Conservation (phyloP, 2,329 filamentous ascomycete species). For the Diaporthe sp. region DNA sequence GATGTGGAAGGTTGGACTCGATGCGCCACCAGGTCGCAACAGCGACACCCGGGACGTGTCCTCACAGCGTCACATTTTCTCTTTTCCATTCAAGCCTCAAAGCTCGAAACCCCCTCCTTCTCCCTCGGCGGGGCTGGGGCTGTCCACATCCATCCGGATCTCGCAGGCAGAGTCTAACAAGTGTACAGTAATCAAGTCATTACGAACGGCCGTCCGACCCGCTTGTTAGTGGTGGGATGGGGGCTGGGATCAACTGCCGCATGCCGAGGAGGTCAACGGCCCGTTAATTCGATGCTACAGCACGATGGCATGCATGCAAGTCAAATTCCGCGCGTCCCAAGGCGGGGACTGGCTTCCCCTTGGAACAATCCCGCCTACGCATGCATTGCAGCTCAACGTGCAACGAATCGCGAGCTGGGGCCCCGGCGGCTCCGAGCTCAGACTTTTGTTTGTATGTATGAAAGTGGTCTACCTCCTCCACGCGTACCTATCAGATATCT, state of each 20-base stretch:
- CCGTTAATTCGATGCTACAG: conserved; percentile 27
- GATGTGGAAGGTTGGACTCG: conserved; percentile 15
- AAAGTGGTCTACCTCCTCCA: background rate
- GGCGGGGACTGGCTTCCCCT: background rate
- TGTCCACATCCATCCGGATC: background rate
- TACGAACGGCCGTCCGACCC: background rate
- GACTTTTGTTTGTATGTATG: background rate
- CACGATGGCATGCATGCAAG: conserved; percentile 19
- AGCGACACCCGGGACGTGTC: background rate
- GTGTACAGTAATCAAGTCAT: background rate
- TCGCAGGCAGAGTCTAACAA: background rate
- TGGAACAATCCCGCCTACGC: background rate
- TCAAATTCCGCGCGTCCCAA: conserved; percentile 8
- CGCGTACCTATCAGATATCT: background rate
- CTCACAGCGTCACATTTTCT: conserved; percentile 1
- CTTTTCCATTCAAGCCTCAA: background rate
- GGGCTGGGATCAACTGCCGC: conserved; percentile 23
- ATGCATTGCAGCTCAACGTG: conserved; percentile 11
- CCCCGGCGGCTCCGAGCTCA: conserved; percentile 10
- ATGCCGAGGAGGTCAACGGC: conserved; percentile 23
- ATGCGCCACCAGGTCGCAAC: conserved; percentile 12
- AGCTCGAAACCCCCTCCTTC: background rate
- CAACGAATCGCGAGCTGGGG: conserved; percentile 23
- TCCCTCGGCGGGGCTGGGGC: conserved; percentile 3
- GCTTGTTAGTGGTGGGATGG: background rate